phyloP scores from a whole-genome alignment of 2,329 filamentous ascomycete genomes.

The Trichoderma guizhouense region DNA sequence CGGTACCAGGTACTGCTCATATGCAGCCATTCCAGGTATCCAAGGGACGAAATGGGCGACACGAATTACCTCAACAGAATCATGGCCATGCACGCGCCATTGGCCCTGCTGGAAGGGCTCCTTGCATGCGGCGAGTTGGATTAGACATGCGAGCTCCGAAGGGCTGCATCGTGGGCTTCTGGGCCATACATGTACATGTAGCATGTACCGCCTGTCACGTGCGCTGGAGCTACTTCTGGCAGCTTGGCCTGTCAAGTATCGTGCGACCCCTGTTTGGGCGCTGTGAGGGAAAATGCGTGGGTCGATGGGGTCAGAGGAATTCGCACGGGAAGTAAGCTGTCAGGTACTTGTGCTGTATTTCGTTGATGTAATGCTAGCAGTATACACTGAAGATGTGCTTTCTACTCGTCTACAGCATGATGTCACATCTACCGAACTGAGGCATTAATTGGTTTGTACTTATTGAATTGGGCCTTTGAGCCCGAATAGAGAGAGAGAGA shows the following conservation, averaged over 20 bases:
- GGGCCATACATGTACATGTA: not conserved
- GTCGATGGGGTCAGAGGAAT: not conserved
- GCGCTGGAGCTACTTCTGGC: not conserved
- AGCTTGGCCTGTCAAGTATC: not conserved
- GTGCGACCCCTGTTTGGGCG: not conserved
- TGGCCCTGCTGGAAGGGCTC: not conserved
- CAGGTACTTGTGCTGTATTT: not conserved
- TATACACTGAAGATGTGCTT: too few species aligned
- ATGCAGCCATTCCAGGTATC: not conserved
- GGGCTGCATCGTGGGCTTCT: not conserved
- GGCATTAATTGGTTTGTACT: not conserved
- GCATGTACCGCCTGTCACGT: not conserved
- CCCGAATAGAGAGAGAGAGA: not conserved
- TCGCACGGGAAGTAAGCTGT: not conserved
- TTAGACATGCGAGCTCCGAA: not conserved
- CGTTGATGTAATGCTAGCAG: not conserved
- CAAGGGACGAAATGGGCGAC: not conserved
- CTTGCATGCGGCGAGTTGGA: not conserved
- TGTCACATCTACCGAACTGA: too few species aligned
- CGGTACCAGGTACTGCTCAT: not conserved
- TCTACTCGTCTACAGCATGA: not conserved
- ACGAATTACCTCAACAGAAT: not conserved
- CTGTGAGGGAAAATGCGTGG: not conserved
- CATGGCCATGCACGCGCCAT: not conserved
- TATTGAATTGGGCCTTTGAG: not conserved